These are phyloP conservation scores for Diatrype stigma DNA, from an alignment of 2,329 filamentous ascomycete species.

Conservation along the genomic window DNA sequence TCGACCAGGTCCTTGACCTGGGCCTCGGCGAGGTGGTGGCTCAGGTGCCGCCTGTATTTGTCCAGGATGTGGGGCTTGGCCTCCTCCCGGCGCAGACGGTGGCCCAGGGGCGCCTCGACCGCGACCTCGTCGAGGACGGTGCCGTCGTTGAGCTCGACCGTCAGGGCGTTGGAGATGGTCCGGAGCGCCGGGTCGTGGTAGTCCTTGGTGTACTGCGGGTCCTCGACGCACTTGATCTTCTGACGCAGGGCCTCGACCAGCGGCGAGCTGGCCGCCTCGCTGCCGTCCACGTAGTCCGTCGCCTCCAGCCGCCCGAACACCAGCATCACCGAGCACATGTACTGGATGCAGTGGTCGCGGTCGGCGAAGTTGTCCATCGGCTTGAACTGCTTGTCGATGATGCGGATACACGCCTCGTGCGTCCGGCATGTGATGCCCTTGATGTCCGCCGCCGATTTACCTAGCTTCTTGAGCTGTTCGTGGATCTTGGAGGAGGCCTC, in stretches of 20 bases:
- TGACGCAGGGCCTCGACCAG: conserved; percentile 88
- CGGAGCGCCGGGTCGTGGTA: conserved; percentile 93
- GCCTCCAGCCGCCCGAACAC: conserved; percentile 91
- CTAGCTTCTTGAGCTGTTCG: conserved; percentile 74
- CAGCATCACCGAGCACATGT: conserved; percentile 97
- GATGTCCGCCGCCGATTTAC: conserved; percentile 91
- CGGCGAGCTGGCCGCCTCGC: conserved; percentile 84
- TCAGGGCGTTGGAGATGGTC: conserved; percentile 95
- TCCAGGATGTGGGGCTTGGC: conserved; percentile 94
- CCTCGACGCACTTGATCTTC: conserved; percentile 94
- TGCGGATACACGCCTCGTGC: conserved; percentile 96
- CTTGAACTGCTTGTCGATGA: conserved; percentile 99
- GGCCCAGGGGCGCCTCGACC: conserved; percentile 91
- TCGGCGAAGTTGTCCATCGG: conserved; percentile 99
- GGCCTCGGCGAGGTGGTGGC: conserved; percentile 72
- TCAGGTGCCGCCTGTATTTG: conserved; percentile 92
- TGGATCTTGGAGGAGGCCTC: conserved; percentile 89
- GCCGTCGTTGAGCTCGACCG: conserved; percentile 90
- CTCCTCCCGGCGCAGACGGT: conserved; percentile 86
- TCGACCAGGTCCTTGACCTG: conserved; percentile 80
- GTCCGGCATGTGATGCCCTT: conserved; percentile 91
- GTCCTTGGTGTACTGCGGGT: conserved; percentile 88
- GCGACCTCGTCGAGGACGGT: conserved; percentile 86
- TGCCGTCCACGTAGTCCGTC: conserved; percentile 87
- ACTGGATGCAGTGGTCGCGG: conserved; percentile 98